phyloP scores from a whole-genome alignment of 2,329 filamentous ascomycete genomes.

The Trichophyton rubrum region DNA sequence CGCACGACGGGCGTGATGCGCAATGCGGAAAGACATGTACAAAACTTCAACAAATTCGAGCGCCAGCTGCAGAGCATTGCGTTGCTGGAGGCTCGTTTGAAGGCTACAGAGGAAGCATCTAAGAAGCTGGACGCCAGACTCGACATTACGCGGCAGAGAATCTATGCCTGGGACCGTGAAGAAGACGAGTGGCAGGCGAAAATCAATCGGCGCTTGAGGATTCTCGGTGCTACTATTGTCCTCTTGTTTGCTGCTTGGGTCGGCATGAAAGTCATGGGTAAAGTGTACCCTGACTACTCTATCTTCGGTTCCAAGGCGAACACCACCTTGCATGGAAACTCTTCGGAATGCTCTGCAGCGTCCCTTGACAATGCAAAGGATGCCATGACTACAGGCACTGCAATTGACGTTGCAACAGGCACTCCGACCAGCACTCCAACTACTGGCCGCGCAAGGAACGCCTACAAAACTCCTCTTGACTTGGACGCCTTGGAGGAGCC shows the following conservation, averaged over 20 bases:
- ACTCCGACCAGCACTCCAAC: too few species aligned
- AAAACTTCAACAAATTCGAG: conserved; percentile 27
- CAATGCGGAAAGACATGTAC: conserved; percentile 28
- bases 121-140: conserved; percentile 25
- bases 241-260: conserved; percentile 9
- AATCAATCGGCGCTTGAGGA: conserved; percentile 27
- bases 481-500: conserved; percentile 1
- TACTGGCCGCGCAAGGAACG: background rate
- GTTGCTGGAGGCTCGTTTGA: conserved; percentile 30
- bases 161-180: conserved; percentile 32
- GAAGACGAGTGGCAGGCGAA: conserved; percentile 33
- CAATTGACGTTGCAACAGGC: background rate
- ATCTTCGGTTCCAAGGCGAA: background rate
- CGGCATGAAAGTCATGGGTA: background rate
- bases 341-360: background rate
- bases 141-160: conserved; percentile 15
- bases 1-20: conserved; percentile 26
- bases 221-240: conserved; percentile 20
- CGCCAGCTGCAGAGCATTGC: conserved; percentile 27
- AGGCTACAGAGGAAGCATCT: conserved; percentile 24
- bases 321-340: background rate
- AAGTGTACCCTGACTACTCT: background rate
- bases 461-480: background rate
- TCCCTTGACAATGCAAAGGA: background rate
- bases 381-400: background rate